Conservation (phyloP, 2,329 filamentous ascomycete genomes). For the Botrytis deweyae region DNA sequence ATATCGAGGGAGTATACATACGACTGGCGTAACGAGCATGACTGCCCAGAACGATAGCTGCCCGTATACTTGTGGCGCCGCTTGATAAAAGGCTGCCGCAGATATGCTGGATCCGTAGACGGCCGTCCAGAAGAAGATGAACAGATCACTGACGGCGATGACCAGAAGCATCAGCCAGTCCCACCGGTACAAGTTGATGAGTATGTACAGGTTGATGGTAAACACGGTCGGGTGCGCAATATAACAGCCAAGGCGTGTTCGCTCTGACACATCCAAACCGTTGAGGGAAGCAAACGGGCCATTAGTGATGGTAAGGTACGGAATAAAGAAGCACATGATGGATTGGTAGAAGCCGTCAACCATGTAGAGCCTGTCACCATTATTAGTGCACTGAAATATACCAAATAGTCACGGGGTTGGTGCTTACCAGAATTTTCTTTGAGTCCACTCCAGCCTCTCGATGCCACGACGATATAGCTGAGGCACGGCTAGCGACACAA, state of each 20-base stretch:
- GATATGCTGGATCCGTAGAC: conserved; percentile 59
- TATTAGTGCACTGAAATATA: too few species aligned
- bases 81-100: conserved; percentile 72
- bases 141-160: conserved; percentile 74
- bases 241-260: conserved; percentile 81
- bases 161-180: conserved; percentile 93
- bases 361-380: conserved; percentile 76
- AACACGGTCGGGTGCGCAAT: conserved; percentile 81
- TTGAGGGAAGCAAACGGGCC: conserved; percentile 67
- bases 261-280: conserved; percentile 75
- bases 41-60: conserved; percentile 88
- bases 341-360: conserved; percentile 92
- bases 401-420: conserved; percentile 15
- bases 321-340: conserved; percentile 88
- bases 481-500: conserved; percentile 88
- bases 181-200: conserved; percentile 97
- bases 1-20: conserved; percentile 86
- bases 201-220: conserved; percentile 89
- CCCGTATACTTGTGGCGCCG: conserved; percentile 75
- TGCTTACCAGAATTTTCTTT: conserved; percentile 89
- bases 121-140: conserved; percentile 95
- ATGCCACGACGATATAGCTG: conserved; percentile 95
- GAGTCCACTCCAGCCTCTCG: conserved; percentile 94
- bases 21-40: conserved; percentile 72
- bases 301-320: conserved; percentile 73